Percentiles rank a stretch among this genome's conserved stretches.
These are phyloP conservation scores for Exophiala oligosperma DNA, from an alignment of 2,329 filamentous ascomycete species.

Conservation along the genomic window DNA sequence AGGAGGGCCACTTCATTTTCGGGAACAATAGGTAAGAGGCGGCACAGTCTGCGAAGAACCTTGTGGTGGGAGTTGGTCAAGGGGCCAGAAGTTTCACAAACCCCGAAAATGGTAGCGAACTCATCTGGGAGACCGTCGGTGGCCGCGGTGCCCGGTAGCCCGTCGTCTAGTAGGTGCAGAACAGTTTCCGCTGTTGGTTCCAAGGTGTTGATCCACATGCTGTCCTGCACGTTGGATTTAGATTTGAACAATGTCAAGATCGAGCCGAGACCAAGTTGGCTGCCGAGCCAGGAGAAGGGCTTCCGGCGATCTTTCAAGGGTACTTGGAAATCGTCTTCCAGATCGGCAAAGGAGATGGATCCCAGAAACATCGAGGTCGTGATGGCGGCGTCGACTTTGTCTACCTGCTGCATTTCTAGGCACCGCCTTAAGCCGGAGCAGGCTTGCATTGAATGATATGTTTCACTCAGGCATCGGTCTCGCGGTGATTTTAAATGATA, in stretches of 20 bases:
- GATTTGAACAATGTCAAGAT: slow-evolving; percentile 2
- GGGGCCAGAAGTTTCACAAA: not conserved
- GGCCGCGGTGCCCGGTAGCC: too few species aligned
- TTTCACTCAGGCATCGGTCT: not conserved
- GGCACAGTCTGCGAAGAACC: slow-evolving; percentile 8
- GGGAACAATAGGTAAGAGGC: slow-evolving; percentile 1
- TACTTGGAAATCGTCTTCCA: not conserved
- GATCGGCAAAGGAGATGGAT: slow-evolving; percentile 6
- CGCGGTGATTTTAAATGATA: slow-evolving; percentile 8
- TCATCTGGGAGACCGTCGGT: too few species aligned
- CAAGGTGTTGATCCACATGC: not conserved
- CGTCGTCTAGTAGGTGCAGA: too few species aligned
- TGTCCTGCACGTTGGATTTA: not conserved
- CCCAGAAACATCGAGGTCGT: slow-evolving; percentile 7
- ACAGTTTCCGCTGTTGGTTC: too few species aligned
- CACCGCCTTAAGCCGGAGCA: slow-evolving; percentile 1
- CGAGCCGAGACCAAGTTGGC: slow-evolving; percentile 3
- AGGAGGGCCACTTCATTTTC: slow-evolving; percentile 1
- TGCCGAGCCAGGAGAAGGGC: slow-evolving; percentile 12
- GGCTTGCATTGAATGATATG: slow-evolving; percentile 7
- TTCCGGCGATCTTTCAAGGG: not conserved
- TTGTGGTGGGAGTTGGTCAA: slow-evolving; percentile 1
- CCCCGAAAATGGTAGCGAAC: too few species aligned
- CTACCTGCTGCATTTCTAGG: not conserved
- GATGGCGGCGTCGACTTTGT: slow-evolving; percentile 5